Evolutionary conservation across 768 basidiomycete genomes (phyloP).

Genomic region (Pisolithus marmoratus): DNA sequence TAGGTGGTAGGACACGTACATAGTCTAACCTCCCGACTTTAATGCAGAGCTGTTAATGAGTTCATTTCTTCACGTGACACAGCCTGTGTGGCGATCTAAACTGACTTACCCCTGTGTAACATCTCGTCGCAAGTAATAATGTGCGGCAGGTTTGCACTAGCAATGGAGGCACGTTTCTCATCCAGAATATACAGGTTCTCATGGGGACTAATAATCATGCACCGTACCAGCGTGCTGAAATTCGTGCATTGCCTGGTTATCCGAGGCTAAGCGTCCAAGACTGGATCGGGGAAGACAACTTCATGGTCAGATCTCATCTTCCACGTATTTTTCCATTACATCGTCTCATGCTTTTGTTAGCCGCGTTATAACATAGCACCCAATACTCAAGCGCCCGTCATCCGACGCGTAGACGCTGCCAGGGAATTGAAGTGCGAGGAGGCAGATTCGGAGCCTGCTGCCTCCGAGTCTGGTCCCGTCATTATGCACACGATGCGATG

Average conservation of each 20-base stretch:
- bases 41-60: too few relatives aligned
- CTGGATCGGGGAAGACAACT: slow-evolving; percentile 57
- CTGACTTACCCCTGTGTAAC: background rate
- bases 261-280: slow-evolving; percentile 40
- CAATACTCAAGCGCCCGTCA: slow-evolving; percentile 69
- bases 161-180: slow-evolving; percentile 33
- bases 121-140: slow-evolving; percentile 27
- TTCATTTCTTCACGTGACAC: too few relatives aligned
- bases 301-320: slow-evolving; percentile 34
- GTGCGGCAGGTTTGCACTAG: slow-evolving; percentile 63
- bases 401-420: slow-evolving; percentile 42
- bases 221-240: slow-evolving; percentile 18
- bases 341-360: slow-evolving; percentile 2
- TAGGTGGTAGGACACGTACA: too few relatives aligned
- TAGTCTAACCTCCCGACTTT: too few relatives aligned
- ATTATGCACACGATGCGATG: slow-evolving; percentile 83
- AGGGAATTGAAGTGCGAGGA: background rate
- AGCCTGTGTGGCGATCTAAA: too few relatives aligned
- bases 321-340: background rate
- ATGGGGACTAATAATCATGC: background rate
- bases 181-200: too few relatives aligned
- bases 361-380: slow-evolving; percentile 84
- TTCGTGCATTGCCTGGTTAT: slow-evolving; percentile 36
- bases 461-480: slow-evolving; percentile 23
- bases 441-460: background rate